Evolutionary conservation across 2,329 filamentous ascomycete species (phyloP).

Genomic region (Coniochaeta sp.): DNA sequence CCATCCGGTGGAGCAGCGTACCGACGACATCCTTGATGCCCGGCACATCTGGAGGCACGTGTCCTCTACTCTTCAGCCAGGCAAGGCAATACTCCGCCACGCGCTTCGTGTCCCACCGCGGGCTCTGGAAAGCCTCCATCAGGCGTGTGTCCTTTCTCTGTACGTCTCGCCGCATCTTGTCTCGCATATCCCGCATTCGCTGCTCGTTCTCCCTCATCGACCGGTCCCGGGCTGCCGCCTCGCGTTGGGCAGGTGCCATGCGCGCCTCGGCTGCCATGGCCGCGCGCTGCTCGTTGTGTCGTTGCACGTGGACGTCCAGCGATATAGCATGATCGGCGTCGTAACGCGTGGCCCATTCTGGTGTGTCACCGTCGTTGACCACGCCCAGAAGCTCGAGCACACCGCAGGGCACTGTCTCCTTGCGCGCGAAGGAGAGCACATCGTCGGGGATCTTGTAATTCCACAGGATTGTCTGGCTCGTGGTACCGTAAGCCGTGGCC

Average conservation of each 20-base stretch:
- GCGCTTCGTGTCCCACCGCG: conserved; percentile 41
- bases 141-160: conserved; percentile 37
- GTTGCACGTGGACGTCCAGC: conserved; percentile 26
- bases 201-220: conserved; percentile 33
- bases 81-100: conserved; percentile 35
- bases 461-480: conserved; percentile 49
- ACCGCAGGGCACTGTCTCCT: conserved; percentile 49
- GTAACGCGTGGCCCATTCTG: conserved; percentile 42
- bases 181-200: conserved; percentile 37
- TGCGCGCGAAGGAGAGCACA: conserved; percentile 40
- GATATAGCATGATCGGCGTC: conserved; percentile 23
- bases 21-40: conserved; percentile 34
- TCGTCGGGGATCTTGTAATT: conserved; percentile 50
- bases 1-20: conserved; percentile 41
- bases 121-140: conserved; percentile 44
- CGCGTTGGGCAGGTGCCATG: conserved; percentile 33
- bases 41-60: conserved; percentile 8
- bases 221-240: conserved; percentile 31
- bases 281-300: conserved; percentile 29
- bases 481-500: conserved; percentile 46
- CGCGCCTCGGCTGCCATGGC: conserved; percentile 35
- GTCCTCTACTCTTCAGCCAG: conserved; percentile 31
- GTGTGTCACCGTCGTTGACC: conserved; percentile 42
- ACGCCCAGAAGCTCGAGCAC: conserved; percentile 47
- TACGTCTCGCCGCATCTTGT: conserved; percentile 26